Percentiles rank a stretch among this genome's conserved stretches.
phyloP scores from a whole-genome alignment of 129 eudicot species.

The Daucus carota region DNA sequence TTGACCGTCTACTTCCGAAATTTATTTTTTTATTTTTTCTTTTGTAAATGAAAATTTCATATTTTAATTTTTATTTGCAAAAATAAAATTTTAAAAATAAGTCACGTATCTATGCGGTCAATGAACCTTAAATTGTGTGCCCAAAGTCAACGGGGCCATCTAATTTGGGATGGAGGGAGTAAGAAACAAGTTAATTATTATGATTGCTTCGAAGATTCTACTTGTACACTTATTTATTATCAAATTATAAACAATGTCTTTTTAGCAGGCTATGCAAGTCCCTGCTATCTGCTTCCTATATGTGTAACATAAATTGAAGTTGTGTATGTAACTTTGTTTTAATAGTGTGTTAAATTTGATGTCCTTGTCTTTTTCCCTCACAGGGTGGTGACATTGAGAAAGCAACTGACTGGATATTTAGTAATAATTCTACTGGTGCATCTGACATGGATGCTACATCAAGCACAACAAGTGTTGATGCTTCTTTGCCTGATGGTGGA shows the following conservation, averaged over 20 bases:
- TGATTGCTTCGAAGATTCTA: not conserved
- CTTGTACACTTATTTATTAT: not conserved
- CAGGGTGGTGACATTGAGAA: constrained; percentile 91
- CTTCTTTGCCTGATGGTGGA: constrained; percentile 73
- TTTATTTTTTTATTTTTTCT: too few species aligned
- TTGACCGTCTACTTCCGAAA: too few species aligned
- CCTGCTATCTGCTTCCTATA: not conserved
- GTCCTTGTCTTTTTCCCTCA: not conserved
- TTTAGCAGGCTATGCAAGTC: not conserved
- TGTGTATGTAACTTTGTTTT: not conserved
- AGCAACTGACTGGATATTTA: constrained; percentile 90
- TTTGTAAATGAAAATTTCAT: too few species aligned
- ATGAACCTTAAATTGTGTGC: too few species aligned
- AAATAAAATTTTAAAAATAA: too few species aligned
- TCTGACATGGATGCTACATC: constrained; percentile 70
- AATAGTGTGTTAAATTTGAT: not conserved
- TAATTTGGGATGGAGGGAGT: too few species aligned
- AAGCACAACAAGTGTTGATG: constrained; percentile 38
- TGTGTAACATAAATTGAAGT: not conserved
- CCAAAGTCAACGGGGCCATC: too few species aligned
- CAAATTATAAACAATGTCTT: not conserved
- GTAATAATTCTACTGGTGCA: constrained; percentile 36
- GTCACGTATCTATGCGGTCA: too few species aligned
- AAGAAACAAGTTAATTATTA: not conserved
- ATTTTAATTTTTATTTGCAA: too few species aligned